Base-by-base conservation (phyloP, 495 filamentous ascomycete species). In the Lasiosphaeris hirsuta region DNA sequence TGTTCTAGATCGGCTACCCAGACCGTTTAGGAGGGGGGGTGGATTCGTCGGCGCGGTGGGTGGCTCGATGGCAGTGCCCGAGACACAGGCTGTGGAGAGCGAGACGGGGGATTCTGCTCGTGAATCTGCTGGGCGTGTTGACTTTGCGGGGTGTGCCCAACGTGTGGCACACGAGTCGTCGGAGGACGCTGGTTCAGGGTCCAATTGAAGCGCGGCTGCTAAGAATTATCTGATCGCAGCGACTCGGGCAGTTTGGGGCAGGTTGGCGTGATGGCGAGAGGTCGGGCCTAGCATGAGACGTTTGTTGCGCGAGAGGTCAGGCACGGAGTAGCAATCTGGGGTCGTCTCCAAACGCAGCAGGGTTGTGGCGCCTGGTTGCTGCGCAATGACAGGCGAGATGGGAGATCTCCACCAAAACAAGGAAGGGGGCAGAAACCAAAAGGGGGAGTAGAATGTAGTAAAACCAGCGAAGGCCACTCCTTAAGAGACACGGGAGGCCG, bases 311-410 rank as follows among this genome's bases (percentile, higher is more conserved):
- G 56, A 51, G 50, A 59, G 56, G 19, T 40, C 17, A 59, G 56
- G 10, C 23, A 30, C 23, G 23, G 23, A 30, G 23, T 30, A 30
- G 23, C 56, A 42, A 59, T 59, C 50, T 39, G 53, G 48, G 56
- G 48, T 39, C 37, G 14, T 40, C 43, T 33, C 41, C 56, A 54
- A 53, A 59, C 49, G 46, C 34, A 30, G 35, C 4, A 53, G 50
- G 41, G 18, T 14, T 43, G 9, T 10, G 10, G n/a, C 14, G 17
- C 15, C n/a, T 46, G 14, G 56, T 59, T 59, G 56, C 56, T 52
- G 56, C 49, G 56, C 56, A 53, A 58, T 58, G 56, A 40, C 40
- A 58, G n/a, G n/a, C n/a, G n/a, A n/a, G n/a, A n/a, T n/a, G 23
- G 23, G 23, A 34, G 53, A 55, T 55, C 53, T 39, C 53, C 53